These are phyloP conservation scores for Cryphonectria carpinicola DNA, from an alignment of 2,329 filamentous ascomycete species.

Conservation along the genomic window DNA sequence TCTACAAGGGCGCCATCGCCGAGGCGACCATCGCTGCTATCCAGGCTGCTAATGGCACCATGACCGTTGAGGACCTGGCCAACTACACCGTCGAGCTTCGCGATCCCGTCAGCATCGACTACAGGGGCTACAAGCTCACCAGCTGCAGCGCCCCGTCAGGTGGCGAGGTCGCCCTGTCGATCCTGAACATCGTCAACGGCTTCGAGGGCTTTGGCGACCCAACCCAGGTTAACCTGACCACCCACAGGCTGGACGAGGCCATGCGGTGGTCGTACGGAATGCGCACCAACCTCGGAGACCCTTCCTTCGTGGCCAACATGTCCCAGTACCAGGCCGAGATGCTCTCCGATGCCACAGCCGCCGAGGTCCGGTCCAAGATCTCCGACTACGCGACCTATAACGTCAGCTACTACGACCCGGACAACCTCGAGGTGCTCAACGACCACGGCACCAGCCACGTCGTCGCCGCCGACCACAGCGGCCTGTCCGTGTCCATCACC, in stretches of 20 bases:
- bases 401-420: slow-evolving; percentile 49
- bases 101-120: slow-evolving; percentile 62
- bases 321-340: slow-evolving; percentile 64
- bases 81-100: slow-evolving; percentile 73
- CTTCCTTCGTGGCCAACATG: slow-evolving; percentile 66
- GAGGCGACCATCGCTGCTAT: slow-evolving; percentile 71
- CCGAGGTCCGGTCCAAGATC: slow-evolving; percentile 53
- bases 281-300: slow-evolving; percentile 76
- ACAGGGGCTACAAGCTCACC: slow-evolving; percentile 72
- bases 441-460: slow-evolving; percentile 73
- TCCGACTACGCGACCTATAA: slow-evolving; percentile 45
- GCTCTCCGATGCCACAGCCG: slow-evolving; percentile 65
- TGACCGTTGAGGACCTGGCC: slow-evolving; percentile 72
- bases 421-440: slow-evolving; percentile 50
- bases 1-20: slow-evolving; percentile 72
- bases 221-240: slow-evolving; percentile 61
- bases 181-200: slow-evolving; percentile 74
- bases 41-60: slow-evolving; percentile 68
- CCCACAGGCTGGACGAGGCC: slow-evolving; percentile 81
- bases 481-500: slow-evolving; percentile 75
- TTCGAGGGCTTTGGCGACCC: slow-evolving; percentile 67
- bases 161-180: slow-evolving; percentile 72
- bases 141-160: slow-evolving; percentile 72
- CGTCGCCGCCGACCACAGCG: slow-evolving; percentile 68
- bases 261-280: slow-evolving; percentile 81